Conservation (phyloP, 768 basidiomycete species). For the Lactarius psammicola region DNA sequence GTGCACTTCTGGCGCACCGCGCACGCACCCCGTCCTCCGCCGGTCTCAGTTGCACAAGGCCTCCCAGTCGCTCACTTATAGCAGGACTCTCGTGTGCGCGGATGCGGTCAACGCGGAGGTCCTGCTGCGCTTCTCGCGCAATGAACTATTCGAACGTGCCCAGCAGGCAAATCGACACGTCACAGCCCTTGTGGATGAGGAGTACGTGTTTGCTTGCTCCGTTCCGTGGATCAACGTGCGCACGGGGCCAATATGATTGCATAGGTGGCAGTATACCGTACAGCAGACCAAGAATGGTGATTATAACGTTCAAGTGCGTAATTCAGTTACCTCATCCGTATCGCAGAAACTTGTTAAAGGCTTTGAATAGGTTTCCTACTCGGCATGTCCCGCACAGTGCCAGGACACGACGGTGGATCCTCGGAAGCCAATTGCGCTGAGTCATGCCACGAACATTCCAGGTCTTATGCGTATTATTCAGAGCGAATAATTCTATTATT, state of each 20-base stretch:
- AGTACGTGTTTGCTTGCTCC: slow-evolving; percentile 45
- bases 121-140: slow-evolving; percentile 20
- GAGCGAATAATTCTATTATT: slow-evolving; percentile 32
- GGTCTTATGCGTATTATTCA: slow-evolving; percentile 73
- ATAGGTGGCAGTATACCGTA: slow-evolving; percentile 66
- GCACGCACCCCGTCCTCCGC: slow-evolving; percentile 16
- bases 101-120: slow-evolving; percentile 25
- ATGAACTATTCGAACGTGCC: slow-evolving; percentile 48
- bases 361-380: slow-evolving; percentile 55
- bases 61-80: slow-evolving; percentile 7
- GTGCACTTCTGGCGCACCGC: slow-evolving; percentile 12
- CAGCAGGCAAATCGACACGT: slow-evolving; percentile 51
- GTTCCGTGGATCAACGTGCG: slow-evolving; percentile 20
- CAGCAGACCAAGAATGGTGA: slow-evolving; percentile 52
- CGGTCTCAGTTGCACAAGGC: background rate
- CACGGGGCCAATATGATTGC: background rate
- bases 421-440: slow-evolving; percentile 58
- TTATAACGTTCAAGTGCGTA: slow-evolving; percentile 62
- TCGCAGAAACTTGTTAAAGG: background rate
- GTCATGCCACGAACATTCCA: slow-evolving; percentile 58
- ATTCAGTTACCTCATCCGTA: background rate
- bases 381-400: slow-evolving; percentile 52
- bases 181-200: slow-evolving; percentile 65
- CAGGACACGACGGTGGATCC: slow-evolving; percentile 51
- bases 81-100: slow-evolving; percentile 17